phyloP scores from a whole-genome alignment of 2,329 filamentous ascomycete species.

The Tolypocladium amazonense region DNA sequence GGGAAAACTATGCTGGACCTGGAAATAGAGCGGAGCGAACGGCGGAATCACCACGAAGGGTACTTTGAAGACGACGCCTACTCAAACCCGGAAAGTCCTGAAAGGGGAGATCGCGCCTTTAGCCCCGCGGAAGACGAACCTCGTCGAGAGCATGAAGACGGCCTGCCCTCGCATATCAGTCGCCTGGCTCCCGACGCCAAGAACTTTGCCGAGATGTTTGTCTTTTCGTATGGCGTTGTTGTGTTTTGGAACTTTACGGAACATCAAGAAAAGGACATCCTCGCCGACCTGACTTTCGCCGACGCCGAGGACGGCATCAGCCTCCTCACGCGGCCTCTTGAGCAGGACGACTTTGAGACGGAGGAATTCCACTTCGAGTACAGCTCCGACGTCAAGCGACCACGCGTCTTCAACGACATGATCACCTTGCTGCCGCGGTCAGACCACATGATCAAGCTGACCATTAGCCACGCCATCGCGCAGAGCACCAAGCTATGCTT shows the following conservation, averaged over 20 bases:
- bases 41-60: slow-evolving; percentile 79
- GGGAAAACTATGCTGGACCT: slow-evolving; percentile 89
- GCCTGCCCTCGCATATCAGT: slow-evolving; percentile 37
- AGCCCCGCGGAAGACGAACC: slow-evolving; percentile 17
- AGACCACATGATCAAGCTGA: slow-evolving; percentile 98
- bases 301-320: slow-evolving; percentile 52
- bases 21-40: slow-evolving; percentile 90
- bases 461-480: slow-evolving; percentile 93
- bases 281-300: slow-evolving; percentile 89
- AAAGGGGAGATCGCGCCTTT: slow-evolving; percentile 19
- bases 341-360: slow-evolving; percentile 88
- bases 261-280: slow-evolving; percentile 88
- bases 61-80: slow-evolving; percentile 72
- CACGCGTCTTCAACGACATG: slow-evolving; percentile 97
- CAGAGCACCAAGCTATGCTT: slow-evolving; percentile 95
- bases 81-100: slow-evolving; percentile 19
- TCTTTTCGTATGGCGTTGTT: slow-evolving; percentile 93
- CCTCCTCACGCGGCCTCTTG: slow-evolving; percentile 67
- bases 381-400: slow-evolving; percentile 72
- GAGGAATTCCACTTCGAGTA: slow-evolving; percentile 99
- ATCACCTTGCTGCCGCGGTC: slow-evolving; percentile 82
- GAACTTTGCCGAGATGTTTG: slow-evolving; percentile 87
- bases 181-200: slow-evolving; percentile 61
- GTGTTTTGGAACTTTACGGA: slow-evolving; percentile 99
- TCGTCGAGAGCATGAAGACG: slow-evolving; percentile 25